phyloP scores from a whole-genome alignment of 2,329 filamentous ascomycete species.

The Penicillium concentricum region DNA sequence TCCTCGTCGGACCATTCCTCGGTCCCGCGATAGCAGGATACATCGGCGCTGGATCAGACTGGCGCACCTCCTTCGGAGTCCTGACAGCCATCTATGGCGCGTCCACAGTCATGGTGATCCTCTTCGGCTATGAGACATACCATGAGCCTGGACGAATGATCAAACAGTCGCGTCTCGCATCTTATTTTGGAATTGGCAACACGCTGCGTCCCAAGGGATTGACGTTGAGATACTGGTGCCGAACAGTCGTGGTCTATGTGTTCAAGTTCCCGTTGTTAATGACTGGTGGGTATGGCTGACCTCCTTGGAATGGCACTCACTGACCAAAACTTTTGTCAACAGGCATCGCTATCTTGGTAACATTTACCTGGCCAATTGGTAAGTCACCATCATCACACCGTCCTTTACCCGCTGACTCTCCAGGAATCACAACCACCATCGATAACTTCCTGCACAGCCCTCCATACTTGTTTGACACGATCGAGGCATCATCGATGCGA shows the following conservation, averaged over 20 bases:
- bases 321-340: constrained; percentile 1
- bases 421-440: constrained; percentile 38
- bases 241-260: constrained; percentile 25
- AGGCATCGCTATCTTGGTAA: constrained; percentile 35
- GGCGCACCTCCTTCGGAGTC: constrained; percentile 36
- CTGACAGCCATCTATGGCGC: constrained; percentile 37
- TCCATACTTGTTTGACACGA: constrained; percentile 36
- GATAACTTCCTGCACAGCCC: constrained; percentile 34
- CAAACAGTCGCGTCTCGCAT: constrained; percentile 17
- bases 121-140: constrained; percentile 38
- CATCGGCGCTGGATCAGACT: constrained; percentile 32
- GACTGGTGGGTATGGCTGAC: constrained; percentile 16
- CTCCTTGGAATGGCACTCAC: background rate
- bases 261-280: constrained; percentile 34
- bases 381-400: background rate
- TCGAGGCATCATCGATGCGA: constrained; percentile 38
- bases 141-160: constrained; percentile 18
- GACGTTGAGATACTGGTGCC: constrained; percentile 27
- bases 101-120: constrained; percentile 34
- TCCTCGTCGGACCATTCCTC: constrained; percentile 39
- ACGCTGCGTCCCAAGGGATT: constrained; percentile 27
- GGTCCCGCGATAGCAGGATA: constrained; percentile 41
- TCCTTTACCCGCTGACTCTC: background rate
- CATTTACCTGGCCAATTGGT: constrained; percentile 41
- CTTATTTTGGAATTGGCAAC: constrained; percentile 35